phyloP scores from a whole-genome alignment of 2,329 filamentous ascomycete genomes.

The Colletotrichum zoysiae region DNA sequence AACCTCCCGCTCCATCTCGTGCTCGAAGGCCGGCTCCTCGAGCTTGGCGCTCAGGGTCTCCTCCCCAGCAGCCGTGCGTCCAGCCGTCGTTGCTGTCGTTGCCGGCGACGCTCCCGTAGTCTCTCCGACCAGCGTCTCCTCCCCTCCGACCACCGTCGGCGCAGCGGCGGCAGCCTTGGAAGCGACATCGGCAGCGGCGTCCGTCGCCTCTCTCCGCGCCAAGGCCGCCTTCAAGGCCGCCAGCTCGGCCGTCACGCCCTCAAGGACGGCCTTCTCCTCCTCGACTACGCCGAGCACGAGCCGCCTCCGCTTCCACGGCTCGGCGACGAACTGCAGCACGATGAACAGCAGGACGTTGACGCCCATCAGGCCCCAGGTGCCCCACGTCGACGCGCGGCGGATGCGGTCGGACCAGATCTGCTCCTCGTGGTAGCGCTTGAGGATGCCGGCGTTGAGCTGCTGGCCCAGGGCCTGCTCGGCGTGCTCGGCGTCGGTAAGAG shows the following conservation, averaged over 20 bases:
- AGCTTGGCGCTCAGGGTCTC: slow-evolving; percentile 13
- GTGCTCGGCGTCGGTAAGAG: slow-evolving; percentile 80
- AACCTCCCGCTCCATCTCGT: slow-evolving; percentile 34
- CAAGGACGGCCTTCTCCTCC: slow-evolving; percentile 73
- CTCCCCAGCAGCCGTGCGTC: slow-evolving; percentile 32
- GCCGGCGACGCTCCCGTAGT: slow-evolving; percentile 3
- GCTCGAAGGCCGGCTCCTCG: slow-evolving; percentile 35
- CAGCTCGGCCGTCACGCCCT: slow-evolving; percentile 62
- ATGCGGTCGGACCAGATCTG: slow-evolving; percentile 99
- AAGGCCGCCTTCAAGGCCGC: slow-evolving; percentile 50
- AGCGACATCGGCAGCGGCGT: slow-evolving; percentile 46
- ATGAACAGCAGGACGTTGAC: slow-evolving; percentile 93
- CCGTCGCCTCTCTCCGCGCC: slow-evolving; percentile 49
- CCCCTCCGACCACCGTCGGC: slow-evolving; percentile 42
- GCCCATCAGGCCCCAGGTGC: slow-evolving; percentile 98
- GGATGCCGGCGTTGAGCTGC: slow-evolving; percentile 83
- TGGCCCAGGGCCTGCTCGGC: slow-evolving; percentile 83
- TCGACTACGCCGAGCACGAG: slow-evolving; percentile 87
- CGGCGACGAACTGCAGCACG: slow-evolving; percentile 87
- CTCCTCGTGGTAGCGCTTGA: slow-evolving; percentile 96
- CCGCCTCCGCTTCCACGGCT: slow-evolving; percentile 88
- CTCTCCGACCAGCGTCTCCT: slow-evolving; percentile 24
- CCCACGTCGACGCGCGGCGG: slow-evolving; percentile 95
- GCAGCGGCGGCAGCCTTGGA: slow-evolving; percentile 48
- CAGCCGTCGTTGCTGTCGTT: background rate